Base-by-base conservation (phyloP, 208 protist species). In the Kentomonas sorsogonicus region DNA sequence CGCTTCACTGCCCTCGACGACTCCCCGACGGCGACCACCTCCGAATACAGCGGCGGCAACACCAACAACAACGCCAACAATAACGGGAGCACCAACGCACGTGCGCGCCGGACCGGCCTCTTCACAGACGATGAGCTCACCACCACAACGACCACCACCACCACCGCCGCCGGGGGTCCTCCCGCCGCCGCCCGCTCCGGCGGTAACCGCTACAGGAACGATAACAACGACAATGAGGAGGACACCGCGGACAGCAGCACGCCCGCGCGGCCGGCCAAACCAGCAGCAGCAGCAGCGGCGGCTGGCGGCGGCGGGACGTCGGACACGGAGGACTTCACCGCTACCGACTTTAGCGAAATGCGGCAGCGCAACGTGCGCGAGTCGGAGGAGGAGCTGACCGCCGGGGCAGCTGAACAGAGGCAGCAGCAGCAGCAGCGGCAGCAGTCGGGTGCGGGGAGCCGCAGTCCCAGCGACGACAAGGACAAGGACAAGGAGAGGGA, bases 1-100 rank as follows among this genome's bases (percentile, higher is more conserved):
- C 67, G 59, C 33, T 80, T 80, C 48, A 72, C 52, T 18, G 62
- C 59, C 2, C 66, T 79, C n/a, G 57, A 66, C 34, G 66, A 74
- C 44, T 55, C 53, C 22, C 65, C 52, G 52, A 29, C 31, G 22
- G 11, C 33, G 33, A 36, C 33, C 33, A 9, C 15, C 13, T 41
- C 18, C 40, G 40, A 25, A 26, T 9, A 41, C 38, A 16, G 30
- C 7, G 29, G 6, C 29, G 22, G 34, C 5, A 11, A 36, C 7
- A 43, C 26, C 3, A 22, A 50, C 39, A 60, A 34, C 2, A 36
- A 2, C 16, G 15, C 1, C 33, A 63, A n/a, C 3, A 41, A 55
- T 29, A 41, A 55, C 22, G 43, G 11, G 7, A 44, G 10, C 34
- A 40, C 13, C 22, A 44, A 7, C 34, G 10, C 7, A 36, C 33